Base-by-base conservation (phyloP, 2,329 filamentous ascomycete genomes). In the Penicillium sp. region DNA sequence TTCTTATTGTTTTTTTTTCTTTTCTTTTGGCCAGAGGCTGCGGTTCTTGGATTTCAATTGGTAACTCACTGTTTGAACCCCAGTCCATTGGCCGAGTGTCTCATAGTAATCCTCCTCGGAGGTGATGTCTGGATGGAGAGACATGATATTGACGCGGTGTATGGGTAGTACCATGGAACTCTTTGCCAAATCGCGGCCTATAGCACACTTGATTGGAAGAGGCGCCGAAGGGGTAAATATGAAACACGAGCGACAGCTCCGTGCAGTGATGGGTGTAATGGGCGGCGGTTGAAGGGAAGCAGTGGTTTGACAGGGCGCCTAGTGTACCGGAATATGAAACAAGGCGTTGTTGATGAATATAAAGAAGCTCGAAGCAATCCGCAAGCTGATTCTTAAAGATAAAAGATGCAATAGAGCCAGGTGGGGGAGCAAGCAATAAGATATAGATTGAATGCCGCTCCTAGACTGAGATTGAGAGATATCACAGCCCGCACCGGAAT, bases 61-160 rank as follows among this genome's bases (percentile, higher is more conserved):
- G 21, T 26, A 45, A 59, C 68, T 51, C 71, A 73, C 70, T 45
- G 67, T 55, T 51, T 68, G 64, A 29, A 66, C 52, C 16, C 52
- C 57, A 13, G 63, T 33, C 70, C 70, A 73, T 39, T 62, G 58
- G 24, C 56, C 63, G 21, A 69, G 50, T 9, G 41, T 46, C 9
- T 64, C 63, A 50, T 70, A 70, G 53, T 58, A 72, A 3, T 62
- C 64, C 39, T 68, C 62, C 13, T 56, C 58, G 6, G 65, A 61
- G 39, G 52, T 57, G 21, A 63, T 52, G 38, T 56, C 60, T 33
- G 60, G 58, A 41, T 53, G 56, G 51, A 57, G 65, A 24, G 68
- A 67, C 67, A 71, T 70, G 56, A 49, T 59, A 23, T 42, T 52
- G 45, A 47, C 45, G 39, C n/a, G 45, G n/a, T 49, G 49, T 38